These are phyloP conservation scores for Theobroma grandiflorum DNA, from an alignment of 441 rosid genomes.

Conservation along the genomic window DNA sequence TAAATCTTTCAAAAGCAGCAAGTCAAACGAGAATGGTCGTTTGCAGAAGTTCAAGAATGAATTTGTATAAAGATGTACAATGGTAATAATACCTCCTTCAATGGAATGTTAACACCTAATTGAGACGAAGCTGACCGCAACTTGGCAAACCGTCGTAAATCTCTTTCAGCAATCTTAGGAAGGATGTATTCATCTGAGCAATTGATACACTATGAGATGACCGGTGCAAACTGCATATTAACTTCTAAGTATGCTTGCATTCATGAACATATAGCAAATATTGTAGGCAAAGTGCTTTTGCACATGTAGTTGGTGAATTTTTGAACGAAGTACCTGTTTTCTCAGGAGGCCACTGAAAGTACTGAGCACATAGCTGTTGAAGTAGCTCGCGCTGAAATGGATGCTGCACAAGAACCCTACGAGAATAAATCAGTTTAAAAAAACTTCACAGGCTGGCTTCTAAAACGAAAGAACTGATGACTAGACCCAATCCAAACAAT, in stretches of 20 bases:
- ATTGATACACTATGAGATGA: conserved; percentile 18
- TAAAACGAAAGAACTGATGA: not conserved
- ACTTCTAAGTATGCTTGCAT: not conserved
- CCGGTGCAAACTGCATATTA: not conserved
- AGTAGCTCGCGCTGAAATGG: conserved; percentile 64
- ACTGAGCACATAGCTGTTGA: conserved; percentile 68
- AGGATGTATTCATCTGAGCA: conserved; percentile 84
- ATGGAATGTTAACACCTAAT: conserved; percentile 56
- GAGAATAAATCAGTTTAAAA: conserved; percentile 12
- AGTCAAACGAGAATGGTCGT: not conserved
- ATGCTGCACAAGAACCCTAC: conserved; percentile 67
- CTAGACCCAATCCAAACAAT: not conserved
- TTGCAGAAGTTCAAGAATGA: conserved; percentile 28
- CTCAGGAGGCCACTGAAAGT: conserved; percentile 88
- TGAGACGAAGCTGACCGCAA: conserved; percentile 57
- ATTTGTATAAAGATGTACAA: conserved; percentile 13
- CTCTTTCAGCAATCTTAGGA: conserved; percentile 94
- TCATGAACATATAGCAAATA: conserved; percentile 2
- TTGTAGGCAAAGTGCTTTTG: conserved; percentile 7
- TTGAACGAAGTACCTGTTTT: conserved; percentile 71
- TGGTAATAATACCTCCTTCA: conserved; percentile 50
- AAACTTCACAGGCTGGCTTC: not conserved
- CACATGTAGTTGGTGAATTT: not conserved
- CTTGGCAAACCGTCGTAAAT: conserved; percentile 68
- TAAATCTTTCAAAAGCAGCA: not conserved